Evolutionary conservation across 2,329 filamentous ascomycete species (phyloP).

Genomic region (Bipolaris sorokiniana): DNA sequence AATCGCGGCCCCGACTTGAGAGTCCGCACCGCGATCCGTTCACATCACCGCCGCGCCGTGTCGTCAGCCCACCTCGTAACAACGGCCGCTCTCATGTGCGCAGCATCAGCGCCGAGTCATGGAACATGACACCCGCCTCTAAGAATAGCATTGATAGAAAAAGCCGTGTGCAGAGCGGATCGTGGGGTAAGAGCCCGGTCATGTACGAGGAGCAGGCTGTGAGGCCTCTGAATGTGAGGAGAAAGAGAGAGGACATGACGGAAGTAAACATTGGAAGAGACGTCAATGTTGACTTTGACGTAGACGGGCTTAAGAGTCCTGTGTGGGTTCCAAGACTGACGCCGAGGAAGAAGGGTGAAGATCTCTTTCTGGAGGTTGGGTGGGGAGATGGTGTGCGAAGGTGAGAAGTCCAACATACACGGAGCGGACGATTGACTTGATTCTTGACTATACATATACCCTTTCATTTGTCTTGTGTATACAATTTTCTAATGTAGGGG

Average conservation of each 20-base stretch:
- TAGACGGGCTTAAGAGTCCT: constrained; percentile 50
- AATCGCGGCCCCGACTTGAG: constrained; percentile 31
- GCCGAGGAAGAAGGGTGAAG: constrained; percentile 69
- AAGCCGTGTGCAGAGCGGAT: constrained; percentile 33
- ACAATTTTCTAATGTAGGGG: constrained; percentile 7
- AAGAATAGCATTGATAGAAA: constrained; percentile 26
- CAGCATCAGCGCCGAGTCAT: constrained; percentile 33
- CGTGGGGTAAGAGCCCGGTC: constrained; percentile 35
- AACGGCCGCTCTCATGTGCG: constrained; percentile 29
- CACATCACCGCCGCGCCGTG: constrained; percentile 19
- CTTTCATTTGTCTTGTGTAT: constrained; percentile 13
- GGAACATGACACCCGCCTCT: constrained; percentile 25
- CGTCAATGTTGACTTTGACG: constrained; percentile 24
- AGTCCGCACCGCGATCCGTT: constrained; percentile 33
- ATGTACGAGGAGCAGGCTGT: constrained; percentile 35
- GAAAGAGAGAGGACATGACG: constrained; percentile 23
- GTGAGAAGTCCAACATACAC: not conserved
- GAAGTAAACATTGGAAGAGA: constrained; percentile 27
- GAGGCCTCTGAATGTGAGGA: constrained; percentile 36
- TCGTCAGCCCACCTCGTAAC: constrained; percentile 27
- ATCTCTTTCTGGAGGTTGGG: constrained; percentile 60
- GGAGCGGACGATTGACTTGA: not conserved
- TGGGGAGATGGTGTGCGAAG: constrained; percentile 21
- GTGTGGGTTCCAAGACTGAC: constrained; percentile 70
- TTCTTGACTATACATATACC: constrained; percentile 10